phyloP scores from a whole-genome alignment of 495 filamentous ascomycete species.

The Talaromyces ruber region DNA sequence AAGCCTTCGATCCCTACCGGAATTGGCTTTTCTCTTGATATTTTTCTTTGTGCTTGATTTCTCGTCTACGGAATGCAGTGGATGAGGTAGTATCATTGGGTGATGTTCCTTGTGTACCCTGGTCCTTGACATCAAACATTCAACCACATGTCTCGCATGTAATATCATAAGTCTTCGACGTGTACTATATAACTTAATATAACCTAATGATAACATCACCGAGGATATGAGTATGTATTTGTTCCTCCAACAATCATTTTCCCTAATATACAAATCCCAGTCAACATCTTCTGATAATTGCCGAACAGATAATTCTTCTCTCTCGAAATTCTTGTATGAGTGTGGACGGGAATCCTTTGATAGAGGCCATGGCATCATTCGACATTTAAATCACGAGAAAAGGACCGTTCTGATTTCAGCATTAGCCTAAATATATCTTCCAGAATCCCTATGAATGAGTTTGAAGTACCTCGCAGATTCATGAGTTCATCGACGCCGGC shows the following conservation, averaged over 20 bases:
- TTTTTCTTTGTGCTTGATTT: not conserved
- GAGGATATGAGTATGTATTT: not conserved
- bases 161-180: not conserved
- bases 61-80: not conserved
- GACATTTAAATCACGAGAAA: not conserved
- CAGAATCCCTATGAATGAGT: not conserved
- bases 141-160: not conserved
- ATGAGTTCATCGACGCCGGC: not conserved
- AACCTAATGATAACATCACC: not conserved
- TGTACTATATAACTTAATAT: not conserved
- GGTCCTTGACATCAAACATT: not conserved
- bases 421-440: not conserved
- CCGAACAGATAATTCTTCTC: no score
- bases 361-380: no score
- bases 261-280: not conserved
- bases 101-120: no score
- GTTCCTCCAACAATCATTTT: no score
- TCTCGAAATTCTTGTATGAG: no score
- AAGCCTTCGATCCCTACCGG: slow-evolving; percentile 25
- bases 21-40: no score
- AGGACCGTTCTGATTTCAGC: not conserved
- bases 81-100: no score
- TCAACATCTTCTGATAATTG: not conserved
- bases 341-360: no score
- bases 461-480: not conserved